Base-by-base conservation (phyloP, 768 basidiomycete genomes). In the Infundibulicybe gibba region DNA sequence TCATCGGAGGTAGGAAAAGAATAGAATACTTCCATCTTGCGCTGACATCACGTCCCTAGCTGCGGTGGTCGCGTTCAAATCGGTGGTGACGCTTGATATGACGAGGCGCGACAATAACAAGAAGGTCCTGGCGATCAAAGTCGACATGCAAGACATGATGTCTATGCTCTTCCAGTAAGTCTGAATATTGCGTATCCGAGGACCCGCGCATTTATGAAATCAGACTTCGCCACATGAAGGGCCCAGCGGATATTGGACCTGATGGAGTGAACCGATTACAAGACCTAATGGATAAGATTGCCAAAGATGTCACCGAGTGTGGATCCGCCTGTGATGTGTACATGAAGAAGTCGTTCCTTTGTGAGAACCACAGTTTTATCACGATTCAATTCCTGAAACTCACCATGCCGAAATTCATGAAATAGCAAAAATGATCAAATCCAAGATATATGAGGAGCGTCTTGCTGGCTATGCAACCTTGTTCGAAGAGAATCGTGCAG, bases 61-160 rank as follows among this genome's bases (percentile, higher is more conserved):
- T 40, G 76, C 70, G 21, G 72, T 79, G 14, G 54, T 69, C 11
- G 77, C 78, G 1, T 81, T 81, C 59, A 66, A 71, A 32, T 61
- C 75, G 0, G 75, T 76, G 5, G 65, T 77, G 21, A 69, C 70
- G 14, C 60, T 80, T 31, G 77, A 79, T 44, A 45, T 72, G 46
- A 73, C 71, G 3, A 63, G 77, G 19, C 61, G 73, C 17, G 75
- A 77, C 17, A 81, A 81, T 44, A 73, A 80, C 45, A 70, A 67
- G 46, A 77, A 76, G 49, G 66, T 79, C 6, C 48, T 71, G 2
- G 60, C 66, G 3, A 61, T 81, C 5, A 74, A 74, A 43, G 48
- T 72, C 8, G 70, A 76, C 49, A 81, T 81, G 76, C 67, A 65
- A 48, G 67, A 77, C 35, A 68, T 75, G 64, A 75, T 80, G 69